phyloP scores from a whole-genome alignment of 2,329 filamentous ascomycete species.

The Neonectria coccinea region DNA sequence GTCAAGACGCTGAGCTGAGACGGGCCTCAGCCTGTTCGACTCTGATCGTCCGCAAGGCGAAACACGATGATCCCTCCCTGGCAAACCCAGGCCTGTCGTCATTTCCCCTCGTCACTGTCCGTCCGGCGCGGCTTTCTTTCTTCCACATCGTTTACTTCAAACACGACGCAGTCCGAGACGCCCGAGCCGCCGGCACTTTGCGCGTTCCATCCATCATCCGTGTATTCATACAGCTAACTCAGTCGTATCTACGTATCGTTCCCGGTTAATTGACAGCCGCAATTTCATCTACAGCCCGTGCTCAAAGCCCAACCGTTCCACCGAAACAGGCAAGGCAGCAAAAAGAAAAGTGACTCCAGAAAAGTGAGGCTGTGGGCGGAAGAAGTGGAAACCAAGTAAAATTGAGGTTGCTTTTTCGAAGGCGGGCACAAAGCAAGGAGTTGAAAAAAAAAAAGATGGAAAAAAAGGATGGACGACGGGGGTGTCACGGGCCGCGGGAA shows the following conservation, averaged over 20 bases:
- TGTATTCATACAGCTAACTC: background rate
- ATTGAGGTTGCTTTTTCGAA: slow-evolving; percentile 3
- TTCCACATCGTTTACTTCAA: background rate
- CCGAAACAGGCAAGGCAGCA: background rate
- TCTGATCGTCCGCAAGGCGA: slow-evolving; percentile 5
- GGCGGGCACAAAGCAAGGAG: slow-evolving; percentile 9
- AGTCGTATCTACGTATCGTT: background rate
- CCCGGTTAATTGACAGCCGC: background rate
- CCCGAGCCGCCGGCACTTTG: background rate
- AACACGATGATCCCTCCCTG: slow-evolving; percentile 4
- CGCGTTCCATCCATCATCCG: background rate
- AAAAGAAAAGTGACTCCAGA: background rate
- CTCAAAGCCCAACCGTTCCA: background rate
- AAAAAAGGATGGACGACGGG: background rate
- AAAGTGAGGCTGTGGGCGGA: background rate
- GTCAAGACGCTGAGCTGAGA: background rate
- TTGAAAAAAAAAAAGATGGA: background rate
- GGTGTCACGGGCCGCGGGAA: slow-evolving; percentile 2
- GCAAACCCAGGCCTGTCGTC: background rate
- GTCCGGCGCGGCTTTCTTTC: background rate
- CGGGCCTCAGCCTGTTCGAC: background rate
- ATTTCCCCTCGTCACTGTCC: background rate
- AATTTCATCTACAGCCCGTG: background rate
- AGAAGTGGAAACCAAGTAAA: background rate
- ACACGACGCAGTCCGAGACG: background rate